Base-by-base conservation (phyloP, 2,329 filamentous ascomycete species). In the Fusarium acutatum region DNA sequence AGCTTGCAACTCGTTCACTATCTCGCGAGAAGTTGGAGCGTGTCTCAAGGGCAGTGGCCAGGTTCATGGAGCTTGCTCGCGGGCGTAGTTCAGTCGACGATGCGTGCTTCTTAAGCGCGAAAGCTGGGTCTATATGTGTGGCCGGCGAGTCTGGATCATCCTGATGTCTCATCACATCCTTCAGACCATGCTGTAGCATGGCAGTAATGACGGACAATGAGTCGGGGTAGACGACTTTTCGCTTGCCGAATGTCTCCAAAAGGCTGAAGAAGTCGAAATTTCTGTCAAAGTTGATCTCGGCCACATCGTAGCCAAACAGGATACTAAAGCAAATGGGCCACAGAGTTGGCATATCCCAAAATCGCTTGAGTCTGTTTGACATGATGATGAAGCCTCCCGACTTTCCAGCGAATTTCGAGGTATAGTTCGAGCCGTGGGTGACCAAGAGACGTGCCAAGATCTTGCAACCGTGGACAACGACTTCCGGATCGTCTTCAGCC, bases 241-340 rank as follows among this genome's bases (percentile, higher is more conserved):
- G 86, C 62, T 87, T 89, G 52, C 88, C 89, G 78, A 98, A 97
- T 2, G 92, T 87, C 50, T 95, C 90, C 9, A 95, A 82, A 3
- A 99, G 86, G 67, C 88, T 92, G 73, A 90, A 92, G 24, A 93
- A 87, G 74, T 96, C 92, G 75, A 97, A 93, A 32, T 91, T 87
- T 73, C 89, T 88, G 58, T 93, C 90, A 75, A 95, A 89, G 77
- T 95, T 89, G 75, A 95, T 88, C 54, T 89, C 89, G 5, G 91
- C 91, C 50, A 97, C 89, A 78, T 98, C 95, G 46, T 91, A 88
- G 2, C 94, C 95, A 78, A 99, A 97, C 6, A 99, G 83, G 28
- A 98, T 93, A 60, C 94, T 92, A 81, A 99, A 94, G 79, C 93
- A 95, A 47, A 96, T 92, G 0, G 92, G 91, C 96, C 96, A 98